Conservation (phyloP, 2,329 filamentous ascomycete genomes). For the Eutypa lata region DNA sequence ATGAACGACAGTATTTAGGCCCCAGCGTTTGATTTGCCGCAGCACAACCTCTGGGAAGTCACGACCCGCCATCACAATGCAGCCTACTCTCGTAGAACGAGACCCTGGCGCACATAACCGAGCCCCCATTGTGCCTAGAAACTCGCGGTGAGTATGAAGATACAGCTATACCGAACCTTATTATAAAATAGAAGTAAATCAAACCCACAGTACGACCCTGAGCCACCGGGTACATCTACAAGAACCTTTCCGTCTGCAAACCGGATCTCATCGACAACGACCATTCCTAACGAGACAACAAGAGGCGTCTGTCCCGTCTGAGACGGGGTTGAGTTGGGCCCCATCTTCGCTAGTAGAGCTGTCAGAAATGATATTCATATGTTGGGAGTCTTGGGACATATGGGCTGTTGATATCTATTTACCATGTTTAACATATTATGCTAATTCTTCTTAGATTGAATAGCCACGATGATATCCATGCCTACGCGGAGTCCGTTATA, state of each 20-base stretch:
- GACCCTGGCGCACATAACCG: constrained; percentile 2
- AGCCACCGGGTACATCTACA: constrained; percentile 28
- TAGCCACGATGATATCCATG: too few species aligned
- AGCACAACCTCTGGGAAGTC: constrained; percentile 10
- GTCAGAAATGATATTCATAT: not conserved
- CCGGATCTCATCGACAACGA: constrained; percentile 33
- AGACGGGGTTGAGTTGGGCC: not conserved
- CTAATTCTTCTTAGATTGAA: too few species aligned
- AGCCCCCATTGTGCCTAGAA: constrained; percentile 5
- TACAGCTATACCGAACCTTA: too few species aligned
- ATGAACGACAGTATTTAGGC: not conserved
- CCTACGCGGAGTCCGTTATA: too few species aligned
- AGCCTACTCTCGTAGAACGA: constrained; percentile 2
- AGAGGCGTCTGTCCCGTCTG: not conserved
- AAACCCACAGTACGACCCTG: constrained; percentile 23
- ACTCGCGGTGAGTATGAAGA: not conserved
- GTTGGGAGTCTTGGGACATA: too few species aligned
- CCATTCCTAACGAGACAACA: constrained; percentile 31
- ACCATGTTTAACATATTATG: too few species aligned
- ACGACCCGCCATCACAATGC: constrained; percentile 8
- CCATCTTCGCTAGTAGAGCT: not conserved
- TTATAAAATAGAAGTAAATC: too few species aligned
- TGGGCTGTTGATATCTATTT: too few species aligned
- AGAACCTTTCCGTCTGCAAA: constrained; percentile 20
- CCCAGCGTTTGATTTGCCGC: not conserved